These are phyloP conservation scores for Phlyctochytrium planicorne DNA, from an alignment of 192 early-diverging fungal species.

Conservation along the genomic window DNA sequence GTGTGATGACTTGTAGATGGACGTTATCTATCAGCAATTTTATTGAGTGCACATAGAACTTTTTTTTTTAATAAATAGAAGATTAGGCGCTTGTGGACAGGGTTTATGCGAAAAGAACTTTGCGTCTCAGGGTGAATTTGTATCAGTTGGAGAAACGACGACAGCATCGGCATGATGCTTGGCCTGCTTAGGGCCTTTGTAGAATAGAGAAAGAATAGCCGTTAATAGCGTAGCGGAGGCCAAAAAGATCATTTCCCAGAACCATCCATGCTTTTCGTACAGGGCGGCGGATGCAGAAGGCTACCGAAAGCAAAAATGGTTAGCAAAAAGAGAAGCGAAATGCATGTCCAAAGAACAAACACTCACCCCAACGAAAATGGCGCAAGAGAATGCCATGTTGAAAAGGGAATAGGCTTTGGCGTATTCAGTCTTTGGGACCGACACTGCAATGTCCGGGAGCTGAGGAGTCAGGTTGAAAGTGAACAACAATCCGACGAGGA, in stretches of 20 bases:
- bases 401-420: slow-evolving; percentile 20
- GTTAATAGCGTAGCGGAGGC: background rate
- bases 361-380: slow-evolving; percentile 19
- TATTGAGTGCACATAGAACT: too few species aligned
- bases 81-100: too few species aligned
- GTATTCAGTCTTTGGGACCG: slow-evolving; percentile 24
- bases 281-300: background rate
- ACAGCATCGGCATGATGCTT: too few species aligned
- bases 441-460: slow-evolving; percentile 18
- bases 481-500: slow-evolving; percentile 6
- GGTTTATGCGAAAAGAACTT: too few species aligned
- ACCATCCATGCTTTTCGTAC: background rate
- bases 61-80: too few species aligned
- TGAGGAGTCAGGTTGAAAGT: slow-evolving; percentile 16
- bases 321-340: background rate
- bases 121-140: too few species aligned
- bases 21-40: too few species aligned
- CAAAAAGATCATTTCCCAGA: background rate
- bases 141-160: too few species aligned
- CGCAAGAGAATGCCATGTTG: slow-evolving; percentile 29
- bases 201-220: background rate
- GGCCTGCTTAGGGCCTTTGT: too few species aligned
- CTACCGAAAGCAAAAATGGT: background rate
- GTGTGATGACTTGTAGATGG: too few species aligned
- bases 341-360: background rate